Conservation (phyloP, 1,284 basidiomycete species). For the Puccinia coronata region DNA sequence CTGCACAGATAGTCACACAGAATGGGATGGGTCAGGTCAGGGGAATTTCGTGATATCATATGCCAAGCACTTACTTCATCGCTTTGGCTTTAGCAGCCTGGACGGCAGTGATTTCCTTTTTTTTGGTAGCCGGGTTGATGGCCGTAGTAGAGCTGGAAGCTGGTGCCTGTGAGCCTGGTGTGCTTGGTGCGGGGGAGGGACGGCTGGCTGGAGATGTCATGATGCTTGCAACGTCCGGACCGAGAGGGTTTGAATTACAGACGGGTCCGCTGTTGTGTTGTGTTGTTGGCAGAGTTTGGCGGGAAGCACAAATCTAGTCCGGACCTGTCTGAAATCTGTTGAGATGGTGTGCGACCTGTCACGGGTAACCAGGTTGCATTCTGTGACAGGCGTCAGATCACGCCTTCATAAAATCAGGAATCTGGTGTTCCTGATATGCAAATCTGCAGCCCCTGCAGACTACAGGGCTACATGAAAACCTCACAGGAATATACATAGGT, state of each 20-base stretch:
- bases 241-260: not conserved
- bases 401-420: too few relatives aligned
- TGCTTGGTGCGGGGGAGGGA: constrained; percentile 32
- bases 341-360: too few relatives aligned
- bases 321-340: too few relatives aligned
- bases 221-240: not conserved
- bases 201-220: constrained; percentile 19
- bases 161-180: constrained; percentile 32
- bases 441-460: too few relatives aligned
- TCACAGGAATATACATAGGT: too few relatives aligned
- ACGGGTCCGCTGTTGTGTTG: not conserved
- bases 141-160: not conserved
- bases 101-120: constrained; percentile 41
- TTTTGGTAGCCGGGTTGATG: constrained; percentile 47
- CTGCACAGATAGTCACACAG: not conserved
- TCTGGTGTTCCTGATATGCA: too few relatives aligned
- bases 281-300: too few relatives aligned
- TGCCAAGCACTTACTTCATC: constrained; percentile 33
- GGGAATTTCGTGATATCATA: not conserved
- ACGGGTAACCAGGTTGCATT: too few relatives aligned
- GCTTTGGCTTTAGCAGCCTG: constrained; percentile 47
- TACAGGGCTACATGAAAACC: too few relatives aligned
- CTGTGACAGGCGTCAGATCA: too few relatives aligned
- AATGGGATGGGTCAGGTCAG: not conserved
- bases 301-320: too few relatives aligned